Base-by-base conservation (phyloP, 768 basidiomycete genomes). In the Floccularia luteovirens region DNA sequence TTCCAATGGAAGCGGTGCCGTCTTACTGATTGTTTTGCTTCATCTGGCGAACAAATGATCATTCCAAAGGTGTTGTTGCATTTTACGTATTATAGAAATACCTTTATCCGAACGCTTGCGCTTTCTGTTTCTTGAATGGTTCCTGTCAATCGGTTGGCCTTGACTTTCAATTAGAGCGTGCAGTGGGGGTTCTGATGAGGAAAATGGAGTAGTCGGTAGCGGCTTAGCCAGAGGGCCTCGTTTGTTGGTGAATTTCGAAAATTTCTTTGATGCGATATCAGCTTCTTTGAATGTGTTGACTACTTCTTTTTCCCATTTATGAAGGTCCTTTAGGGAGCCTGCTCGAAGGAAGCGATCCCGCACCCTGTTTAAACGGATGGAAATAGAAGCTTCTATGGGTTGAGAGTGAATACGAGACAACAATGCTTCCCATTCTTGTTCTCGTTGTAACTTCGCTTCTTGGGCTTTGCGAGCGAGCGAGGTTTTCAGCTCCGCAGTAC, bases 1-100 rank as follows among this genome's bases (percentile, higher is more conserved):
- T 75, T 88, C 91, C 90, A 98, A 35, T 77, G 76, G 54, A 90
- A 90, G 40, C 82, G 70, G 35, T 79, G 74, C 13, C 86, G 72
- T 38, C 82, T 68, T 32, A 51, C 48, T 12, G 51, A 39, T 17
- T 51, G 51, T 28, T 42, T 51, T 34, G 53, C 54, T 12, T 48
- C 42, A 24, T 53, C 41, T 31, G 28, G 46, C 36, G 25, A 23
- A 21, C 22, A 16, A 25, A 21, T 30, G n/a, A 43, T 32, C 25
- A 19, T 28, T 24, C 11, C 27, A 16, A 11, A 24, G 12, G n/a
- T n/a, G n/a, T n/a, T n/a, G n/a, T n/a, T n/a, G n/a, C n/a, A n/a
- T n/a, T n/a, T n/a, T n/a, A n/a, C n/a, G n/a, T n/a, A n/a, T n/a
- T n/a, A n/a, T n/a, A n/a, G n/a, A n/a, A 35, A 38, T 46, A 49